Base-by-base conservation (phyloP, 495 filamentous ascomycete species). In the Talaromyces proteolyticus region DNA sequence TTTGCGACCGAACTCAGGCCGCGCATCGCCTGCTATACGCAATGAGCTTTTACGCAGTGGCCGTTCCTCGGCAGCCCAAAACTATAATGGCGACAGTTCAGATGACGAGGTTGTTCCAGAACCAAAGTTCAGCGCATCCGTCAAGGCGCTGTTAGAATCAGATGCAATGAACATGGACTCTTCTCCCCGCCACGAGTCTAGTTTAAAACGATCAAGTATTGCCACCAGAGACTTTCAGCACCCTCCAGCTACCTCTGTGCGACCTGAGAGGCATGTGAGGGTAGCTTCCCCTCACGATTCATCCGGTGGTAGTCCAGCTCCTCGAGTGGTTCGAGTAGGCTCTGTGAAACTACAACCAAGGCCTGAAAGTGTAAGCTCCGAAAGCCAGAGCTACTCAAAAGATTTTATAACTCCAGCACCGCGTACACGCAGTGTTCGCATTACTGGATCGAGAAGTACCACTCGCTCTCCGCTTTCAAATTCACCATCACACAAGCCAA, bases 91-190 rank as follows among this genome's bases (percentile, higher is more conserved):
- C 6, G 87, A 91, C 57, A 90, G 86, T 67, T 89, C 87, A 16
- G 87, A 91, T 57, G 86, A 89, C 50, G 82, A 86, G 54, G 70
- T 71, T 50, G 73, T 82, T 20, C 86, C 85, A 26, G 86, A 86
- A 51, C 87, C 88, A 65, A 88, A 86, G 62, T 82, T 89, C 57
- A 90, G 86, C 57, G 87, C 87, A 26, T 76, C 86, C 29, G 88
- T 86, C 7, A 89, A 89, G 57, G 86, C 86, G 19, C 68, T 91
- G 11, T 69, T 91, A 6, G 81, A 85, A 49, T 84, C 84, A 55
- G 80, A 81, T 44, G 78, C 77, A 11, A 62, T 77, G 48, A 51
- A 65, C 37, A 53, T 69, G 14, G 74, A 73, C 19, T 67, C 79
- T 38, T 77, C 80, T 22, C 77, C 81, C 0, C 66, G 66, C 22